These are phyloP conservation scores for Actinomortierella wolfii DNA, from an alignment of 371 early-diverging fungal genomes.

Conservation along the genomic window DNA sequence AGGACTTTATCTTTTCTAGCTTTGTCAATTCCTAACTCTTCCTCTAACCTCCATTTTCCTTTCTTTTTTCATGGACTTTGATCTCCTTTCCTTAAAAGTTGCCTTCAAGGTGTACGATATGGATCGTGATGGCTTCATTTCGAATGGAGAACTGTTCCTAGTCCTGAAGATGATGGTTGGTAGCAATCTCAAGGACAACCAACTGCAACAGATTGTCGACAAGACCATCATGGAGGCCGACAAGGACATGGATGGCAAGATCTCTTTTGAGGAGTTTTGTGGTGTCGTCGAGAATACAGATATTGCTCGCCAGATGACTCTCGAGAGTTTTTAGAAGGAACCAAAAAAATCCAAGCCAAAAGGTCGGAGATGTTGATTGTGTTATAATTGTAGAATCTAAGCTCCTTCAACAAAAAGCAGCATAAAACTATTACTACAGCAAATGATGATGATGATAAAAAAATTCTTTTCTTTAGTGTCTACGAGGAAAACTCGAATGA, in stretches of 20 bases:
- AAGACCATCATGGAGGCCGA: slow-evolving; percentile 99
- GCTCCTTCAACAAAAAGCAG: too few species aligned
- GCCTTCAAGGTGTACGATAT: slow-evolving; percentile 99
- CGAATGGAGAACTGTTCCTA: slow-evolving; percentile 95
- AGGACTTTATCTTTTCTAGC: neutral
- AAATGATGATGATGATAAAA: too few species aligned
- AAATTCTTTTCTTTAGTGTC: too few species aligned
- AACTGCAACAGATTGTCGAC: slow-evolving; percentile 99
- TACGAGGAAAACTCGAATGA: too few species aligned
- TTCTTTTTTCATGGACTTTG: neutral
- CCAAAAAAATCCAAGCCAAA: too few species aligned
- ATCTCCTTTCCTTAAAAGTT: slow-evolving; percentile 56
- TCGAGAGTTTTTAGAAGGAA: slow-evolving; percentile 58
- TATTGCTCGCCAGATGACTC: slow-evolving; percentile 85
- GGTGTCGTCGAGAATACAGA: slow-evolving; percentile 92
- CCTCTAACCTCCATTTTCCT: too few species aligned
- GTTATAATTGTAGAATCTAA: too few species aligned
- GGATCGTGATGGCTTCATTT: slow-evolving; percentile 97
- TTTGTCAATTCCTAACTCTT: neutral
- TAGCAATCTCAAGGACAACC: slow-evolving; percentile 90
- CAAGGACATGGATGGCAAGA: slow-evolving; percentile 90
- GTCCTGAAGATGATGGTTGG: slow-evolving; percentile 99
- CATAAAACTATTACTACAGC: too few species aligned
- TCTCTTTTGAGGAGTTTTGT: slow-evolving; percentile 95
- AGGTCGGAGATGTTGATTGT: too few species aligned